phyloP scores from a whole-genome alignment of 305 asterid genomes.

The Solanum aculeatissimum region DNA sequence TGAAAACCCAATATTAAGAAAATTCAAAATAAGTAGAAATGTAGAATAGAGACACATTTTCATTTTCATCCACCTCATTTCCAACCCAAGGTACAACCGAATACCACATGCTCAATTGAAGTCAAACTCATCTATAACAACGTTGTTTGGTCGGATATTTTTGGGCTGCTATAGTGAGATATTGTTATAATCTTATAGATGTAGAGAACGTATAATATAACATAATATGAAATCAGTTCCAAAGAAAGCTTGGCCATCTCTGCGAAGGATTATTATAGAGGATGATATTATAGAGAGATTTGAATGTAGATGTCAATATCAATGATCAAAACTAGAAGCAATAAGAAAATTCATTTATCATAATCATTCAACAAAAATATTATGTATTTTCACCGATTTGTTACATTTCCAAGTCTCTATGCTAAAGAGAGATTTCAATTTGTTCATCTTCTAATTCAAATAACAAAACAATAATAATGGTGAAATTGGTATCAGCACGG shows the following conservation, averaged over 20 bases:
- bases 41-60: background rate
- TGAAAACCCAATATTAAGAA: background rate
- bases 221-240: background rate
- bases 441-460: background rate
- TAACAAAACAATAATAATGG: slow-evolving; percentile 27
- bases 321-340: background rate
- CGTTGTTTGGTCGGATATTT: background rate
- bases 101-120: background rate
- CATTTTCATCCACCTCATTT: background rate
- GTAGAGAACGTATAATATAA: background rate
- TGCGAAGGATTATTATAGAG: background rate
- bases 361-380: background rate
- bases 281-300: background rate
- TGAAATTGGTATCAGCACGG: slow-evolving; percentile 82
- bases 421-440: background rate
- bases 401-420: background rate
- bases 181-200: background rate
- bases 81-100: background rate
- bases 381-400: background rate
- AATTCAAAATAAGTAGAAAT: background rate
- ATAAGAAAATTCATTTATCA: background rate
- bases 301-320: background rate
- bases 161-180: background rate
- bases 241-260: background rate
- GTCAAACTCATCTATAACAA: background rate